Conservation (phyloP, 768 basidiomycete genomes). For the Serpula lacrymans region DNA sequence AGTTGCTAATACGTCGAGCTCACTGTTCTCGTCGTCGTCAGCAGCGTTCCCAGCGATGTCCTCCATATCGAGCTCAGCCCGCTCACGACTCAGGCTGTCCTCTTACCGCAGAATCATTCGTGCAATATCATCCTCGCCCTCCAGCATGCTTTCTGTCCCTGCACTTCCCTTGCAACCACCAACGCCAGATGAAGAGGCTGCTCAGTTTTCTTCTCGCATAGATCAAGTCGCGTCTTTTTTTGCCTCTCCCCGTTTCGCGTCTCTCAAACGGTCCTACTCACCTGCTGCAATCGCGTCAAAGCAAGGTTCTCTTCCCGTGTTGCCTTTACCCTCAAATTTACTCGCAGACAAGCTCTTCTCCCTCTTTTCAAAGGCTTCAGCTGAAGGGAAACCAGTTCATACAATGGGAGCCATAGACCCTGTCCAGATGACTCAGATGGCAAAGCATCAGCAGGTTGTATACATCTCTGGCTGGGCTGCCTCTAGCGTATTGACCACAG, state of each 20-base stretch:
- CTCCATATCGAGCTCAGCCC: slow-evolving; percentile 3
- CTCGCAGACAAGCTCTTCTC: slow-evolving; percentile 84
- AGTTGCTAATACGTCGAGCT: too few species aligned
- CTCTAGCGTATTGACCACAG: slow-evolving; percentile 83
- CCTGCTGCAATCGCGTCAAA: slow-evolving; percentile 80
- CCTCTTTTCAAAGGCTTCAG: slow-evolving; percentile 59
- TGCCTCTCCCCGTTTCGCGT: slow-evolving; percentile 64
- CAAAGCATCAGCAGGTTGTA: slow-evolving; percentile 76
- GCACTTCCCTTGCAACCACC: slow-evolving; percentile 58
- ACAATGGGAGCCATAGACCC: slow-evolving; percentile 95
- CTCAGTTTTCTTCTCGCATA: slow-evolving; percentile 59
- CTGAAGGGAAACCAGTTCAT: slow-evolving; percentile 68
- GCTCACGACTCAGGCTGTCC: slow-evolving; percentile 23
- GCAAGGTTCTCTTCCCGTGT: slow-evolving; percentile 81
- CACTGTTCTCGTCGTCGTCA: slow-evolving; percentile 35
- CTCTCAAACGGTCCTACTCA: slow-evolving; percentile 76
- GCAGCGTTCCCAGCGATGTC: slow-evolving; percentile 21
- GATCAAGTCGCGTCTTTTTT: slow-evolving; percentile 72
- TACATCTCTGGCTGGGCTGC: slow-evolving; percentile 95
- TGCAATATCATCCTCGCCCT: slow-evolving; percentile 38
- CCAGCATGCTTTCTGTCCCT: slow-evolving; percentile 15
- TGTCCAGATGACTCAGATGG: slow-evolving; percentile 95
- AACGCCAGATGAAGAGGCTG: slow-evolving; percentile 51
- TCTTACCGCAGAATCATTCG: slow-evolving; percentile 24
- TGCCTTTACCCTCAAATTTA: slow-evolving; percentile 72